A percentile compares a stretch with the other conserved stretches of the same genome.
These are phyloP conservation scores for Fagus crenata DNA, from an alignment of 306 rosid species.

Conservation along the genomic window DNA sequence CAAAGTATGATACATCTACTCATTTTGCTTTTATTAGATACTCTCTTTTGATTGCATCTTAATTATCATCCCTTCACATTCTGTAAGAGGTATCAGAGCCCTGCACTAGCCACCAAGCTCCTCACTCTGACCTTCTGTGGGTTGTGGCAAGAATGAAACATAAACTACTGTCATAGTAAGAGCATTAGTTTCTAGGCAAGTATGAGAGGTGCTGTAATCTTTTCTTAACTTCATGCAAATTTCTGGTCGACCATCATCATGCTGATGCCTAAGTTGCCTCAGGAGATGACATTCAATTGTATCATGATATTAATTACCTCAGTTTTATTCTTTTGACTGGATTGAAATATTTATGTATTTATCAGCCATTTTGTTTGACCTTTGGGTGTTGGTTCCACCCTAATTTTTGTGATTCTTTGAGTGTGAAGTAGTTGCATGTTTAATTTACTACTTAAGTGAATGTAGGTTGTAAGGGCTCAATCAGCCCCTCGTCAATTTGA, in stretches of 20 bases:
- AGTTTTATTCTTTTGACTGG: background rate
- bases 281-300: background rate
- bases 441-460: constrained; percentile 25
- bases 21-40: background rate
- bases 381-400: constrained; percentile 17
- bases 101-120: background rate
- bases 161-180: background rate
- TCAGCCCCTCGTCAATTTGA: constrained; percentile 67
- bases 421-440: constrained; percentile 27
- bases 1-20: background rate
- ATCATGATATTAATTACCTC: background rate
- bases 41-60: background rate
- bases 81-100: background rate
- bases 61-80: background rate
- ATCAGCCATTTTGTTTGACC: constrained; percentile 16
- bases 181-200: background rate
- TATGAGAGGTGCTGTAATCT: constrained; percentile 1
- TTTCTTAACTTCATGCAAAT: background rate
- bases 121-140: background rate
- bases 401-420: constrained; percentile 19
- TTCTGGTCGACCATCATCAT: background rate
- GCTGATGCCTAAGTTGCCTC: background rate
- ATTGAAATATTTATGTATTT: background rate
- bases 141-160: background rate
- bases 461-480: constrained; percentile 66